A percentile compares a stretch with the other conserved stretches of the same genome.
Evolutionary conservation across 2,329 filamentous ascomycete genomes (phyloP).

Genomic region (Scolecobasidium constrictum): DNA sequence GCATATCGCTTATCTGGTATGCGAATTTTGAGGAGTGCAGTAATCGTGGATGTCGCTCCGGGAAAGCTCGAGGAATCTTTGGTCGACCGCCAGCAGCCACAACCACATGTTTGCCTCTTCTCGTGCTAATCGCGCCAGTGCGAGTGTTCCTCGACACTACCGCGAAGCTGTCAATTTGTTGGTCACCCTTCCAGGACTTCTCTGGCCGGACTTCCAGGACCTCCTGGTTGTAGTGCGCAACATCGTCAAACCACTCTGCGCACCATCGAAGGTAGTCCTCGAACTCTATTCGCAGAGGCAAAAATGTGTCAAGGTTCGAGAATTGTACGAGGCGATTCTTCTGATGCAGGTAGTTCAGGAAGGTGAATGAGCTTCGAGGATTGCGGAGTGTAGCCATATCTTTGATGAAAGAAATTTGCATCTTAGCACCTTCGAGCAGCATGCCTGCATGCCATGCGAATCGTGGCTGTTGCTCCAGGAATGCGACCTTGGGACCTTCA

Average conservation of each 20-base stretch:
- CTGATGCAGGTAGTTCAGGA: constrained; percentile 83
- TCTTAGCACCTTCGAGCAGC: constrained; percentile 84
- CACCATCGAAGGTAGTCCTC: constrained; percentile 96
- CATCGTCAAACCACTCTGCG: constrained; percentile 61
- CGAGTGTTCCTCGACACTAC: constrained; percentile 54
- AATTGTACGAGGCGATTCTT: constrained; percentile 79
- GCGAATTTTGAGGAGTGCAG: constrained; percentile 86
- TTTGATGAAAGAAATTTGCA: constrained; percentile 98
- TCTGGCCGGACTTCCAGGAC: constrained; percentile 61
- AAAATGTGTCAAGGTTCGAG: constrained; percentile 80
- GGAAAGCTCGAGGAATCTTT: constrained; percentile 60
- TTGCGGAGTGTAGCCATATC: constrained; percentile 84
- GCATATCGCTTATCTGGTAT: constrained; percentile 48
- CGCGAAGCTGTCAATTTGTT: constrained; percentile 52
- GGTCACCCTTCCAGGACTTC: constrained; percentile 31
- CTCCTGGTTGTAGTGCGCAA: constrained; percentile 68
- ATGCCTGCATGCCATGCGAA: constrained; percentile 96
- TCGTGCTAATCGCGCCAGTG: constrained; percentile 43
- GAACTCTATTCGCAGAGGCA: constrained; percentile 78
- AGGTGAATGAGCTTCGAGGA: constrained; percentile 84
- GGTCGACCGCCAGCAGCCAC: constrained; percentile 58
- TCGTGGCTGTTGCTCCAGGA: constrained; percentile 71
- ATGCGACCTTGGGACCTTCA: constrained; percentile 59
- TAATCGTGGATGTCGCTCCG: constrained; percentile 58
- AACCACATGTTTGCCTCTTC: constrained; percentile 57